phyloP scores from a whole-genome alignment of 345 rosid genomes.

The Eucalyptus lansdowneana region DNA sequence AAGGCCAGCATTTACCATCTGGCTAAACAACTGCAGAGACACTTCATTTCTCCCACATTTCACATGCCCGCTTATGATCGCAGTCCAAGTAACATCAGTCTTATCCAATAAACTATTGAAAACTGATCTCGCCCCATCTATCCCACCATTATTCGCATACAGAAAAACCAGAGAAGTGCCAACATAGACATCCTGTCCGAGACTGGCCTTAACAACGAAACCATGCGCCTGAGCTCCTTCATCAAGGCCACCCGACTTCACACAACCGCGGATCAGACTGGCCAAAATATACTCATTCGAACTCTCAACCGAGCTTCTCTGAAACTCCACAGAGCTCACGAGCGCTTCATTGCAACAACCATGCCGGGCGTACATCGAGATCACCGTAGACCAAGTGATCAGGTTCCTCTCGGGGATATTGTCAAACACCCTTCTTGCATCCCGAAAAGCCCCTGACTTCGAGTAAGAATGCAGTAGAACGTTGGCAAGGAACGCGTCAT shows the following conservation, averaged over 20 bases:
- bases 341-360: slow-evolving; percentile 36
- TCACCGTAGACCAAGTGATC: slow-evolving; percentile 64
- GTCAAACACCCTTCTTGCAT: slow-evolving; percentile 40
- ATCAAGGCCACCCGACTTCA: slow-evolving; percentile 4
- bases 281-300: slow-evolving; percentile 57
- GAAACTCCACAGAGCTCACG: slow-evolving; percentile 23
- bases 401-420: slow-evolving; percentile 46
- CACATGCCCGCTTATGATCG: slow-evolving; percentile 50
- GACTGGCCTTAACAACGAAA: slow-evolving; percentile 39
- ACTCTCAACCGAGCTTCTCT: slow-evolving; percentile 14
- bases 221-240: slow-evolving; percentile 43
- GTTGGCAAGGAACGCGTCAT: slow-evolving; percentile 33
- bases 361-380: slow-evolving; percentile 44
- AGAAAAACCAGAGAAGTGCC: slow-evolving; percentile 57
- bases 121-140: slow-evolving; percentile 46
- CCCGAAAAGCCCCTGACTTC: neutral
- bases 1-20: slow-evolving; percentile 16
- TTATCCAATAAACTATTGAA: slow-evolving; percentile 42
- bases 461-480: slow-evolving; percentile 20
- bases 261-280: slow-evolving; percentile 49
- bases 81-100: slow-evolving; percentile 56
- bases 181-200: slow-evolving; percentile 45
- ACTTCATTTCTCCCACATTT: slow-evolving; percentile 42
- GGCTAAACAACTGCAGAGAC: slow-evolving; percentile 33
- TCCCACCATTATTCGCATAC: slow-evolving; percentile 28